Evolutionary conservation across 2,329 filamentous ascomycete species (phyloP).

Genomic region (Alternaria longipes): DNA sequence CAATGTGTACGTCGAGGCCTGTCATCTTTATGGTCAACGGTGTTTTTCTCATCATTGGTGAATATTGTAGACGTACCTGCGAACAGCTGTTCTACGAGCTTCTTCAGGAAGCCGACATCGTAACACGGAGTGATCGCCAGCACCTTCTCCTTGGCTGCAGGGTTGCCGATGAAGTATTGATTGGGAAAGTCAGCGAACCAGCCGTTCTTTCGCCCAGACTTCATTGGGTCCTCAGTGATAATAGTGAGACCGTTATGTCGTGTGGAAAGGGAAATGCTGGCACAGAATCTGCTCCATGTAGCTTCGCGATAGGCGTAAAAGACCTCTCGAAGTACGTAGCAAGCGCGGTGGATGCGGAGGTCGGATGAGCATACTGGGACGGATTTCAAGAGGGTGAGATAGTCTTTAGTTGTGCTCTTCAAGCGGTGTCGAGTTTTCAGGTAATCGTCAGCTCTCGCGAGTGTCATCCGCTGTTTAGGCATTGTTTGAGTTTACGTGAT

Average conservation of each 20-base stretch:
- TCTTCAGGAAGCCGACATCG: conserved; percentile 9
- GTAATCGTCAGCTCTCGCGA: neutral
- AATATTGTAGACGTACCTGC: conserved; percentile 1
- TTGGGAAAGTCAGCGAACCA: conserved; percentile 10
- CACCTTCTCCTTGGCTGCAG: neutral
- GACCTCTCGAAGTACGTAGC: neutral
- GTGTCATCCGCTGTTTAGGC: neutral
- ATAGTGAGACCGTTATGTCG: neutral
- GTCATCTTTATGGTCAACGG: neutral
- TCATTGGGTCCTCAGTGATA: conserved; percentile 3
- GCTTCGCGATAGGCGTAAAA: conserved; percentile 4
- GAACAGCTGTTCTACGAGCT: conserved; percentile 10
- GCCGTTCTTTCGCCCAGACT: conserved; percentile 1
- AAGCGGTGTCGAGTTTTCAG: neutral
- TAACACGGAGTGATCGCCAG: conserved; percentile 6
- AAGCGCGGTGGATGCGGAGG: neutral
- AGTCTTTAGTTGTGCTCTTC: neutral
- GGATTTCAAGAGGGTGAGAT: neutral
- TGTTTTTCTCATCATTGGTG: neutral
- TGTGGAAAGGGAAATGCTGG: neutral
- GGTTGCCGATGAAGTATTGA: neutral
- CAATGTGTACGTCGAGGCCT: conserved; percentile 13
- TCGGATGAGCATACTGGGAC: neutral
- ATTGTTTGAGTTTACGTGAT: neutral
- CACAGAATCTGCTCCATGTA: conserved; percentile 2